These are phyloP conservation scores for Vigna unguiculata DNA, from an alignment of 306 rosid species.

Conservation along the genomic window DNA sequence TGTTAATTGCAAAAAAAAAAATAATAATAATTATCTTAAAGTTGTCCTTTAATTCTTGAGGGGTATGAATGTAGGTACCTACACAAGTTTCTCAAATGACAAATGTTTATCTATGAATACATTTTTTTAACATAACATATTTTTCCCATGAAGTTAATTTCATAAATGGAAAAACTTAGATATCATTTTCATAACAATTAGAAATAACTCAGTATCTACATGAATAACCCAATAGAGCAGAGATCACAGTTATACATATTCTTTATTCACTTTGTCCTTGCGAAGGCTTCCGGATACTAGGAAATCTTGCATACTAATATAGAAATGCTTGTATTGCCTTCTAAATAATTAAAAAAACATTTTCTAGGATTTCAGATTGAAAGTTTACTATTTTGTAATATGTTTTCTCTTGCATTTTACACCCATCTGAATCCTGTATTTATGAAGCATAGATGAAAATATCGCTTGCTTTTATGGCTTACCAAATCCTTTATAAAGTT, in stretches of 20 bases:
- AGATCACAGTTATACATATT: constrained; percentile 7
- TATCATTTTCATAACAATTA: neutral
- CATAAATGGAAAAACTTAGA: neutral
- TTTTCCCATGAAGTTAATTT: neutral
- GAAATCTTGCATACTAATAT: neutral
- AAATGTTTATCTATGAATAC: neutral
- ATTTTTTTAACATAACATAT: neutral
- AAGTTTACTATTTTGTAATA: neutral
- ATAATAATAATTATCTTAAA: neutral
- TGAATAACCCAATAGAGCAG: constrained; percentile 11
- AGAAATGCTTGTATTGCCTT: constrained; percentile 9
- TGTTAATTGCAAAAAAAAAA: constrained; percentile 1
- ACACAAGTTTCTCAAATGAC: neutral
- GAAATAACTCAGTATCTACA: neutral
- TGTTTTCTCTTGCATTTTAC: constrained; percentile 17
- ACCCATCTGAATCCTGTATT: constrained; percentile 4
- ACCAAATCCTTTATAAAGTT: constrained; percentile 29
- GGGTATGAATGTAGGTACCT: neutral
- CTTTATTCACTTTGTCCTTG: neutral
- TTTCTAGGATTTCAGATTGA: constrained; percentile 13
- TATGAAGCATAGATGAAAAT: constrained; percentile 21
- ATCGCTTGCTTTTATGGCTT: constrained; percentile 18
- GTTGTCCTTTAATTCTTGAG: neutral
- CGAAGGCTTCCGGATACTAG: neutral
- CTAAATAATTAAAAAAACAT: neutral